Evolutionary conservation across 306 rosid genomes (phyloP), one percentile per base, ranked within the genome.

Genomic region (Quillaja saponaria): DNA sequence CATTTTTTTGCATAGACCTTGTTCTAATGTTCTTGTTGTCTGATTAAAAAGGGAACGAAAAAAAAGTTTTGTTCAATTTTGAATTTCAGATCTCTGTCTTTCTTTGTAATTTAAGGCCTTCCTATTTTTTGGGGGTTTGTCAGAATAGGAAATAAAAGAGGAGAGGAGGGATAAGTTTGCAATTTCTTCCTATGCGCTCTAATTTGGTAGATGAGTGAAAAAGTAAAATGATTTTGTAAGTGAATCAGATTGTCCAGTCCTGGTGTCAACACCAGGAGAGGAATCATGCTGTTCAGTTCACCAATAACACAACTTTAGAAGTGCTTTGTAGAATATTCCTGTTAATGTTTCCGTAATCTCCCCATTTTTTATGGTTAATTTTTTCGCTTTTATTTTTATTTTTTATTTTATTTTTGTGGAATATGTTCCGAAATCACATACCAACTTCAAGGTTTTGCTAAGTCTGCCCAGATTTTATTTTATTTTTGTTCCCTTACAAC

Each of bases 271-370:
- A 55, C 42, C 20, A 31, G 49, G 59, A 68, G 64, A 68, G 62
- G 72, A 51, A 63, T 71, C 68, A 39, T 69, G 64, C 38, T 66
- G 81, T 61, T 70, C 60, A 48, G 61, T 55, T 54, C 68, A 61
- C 50, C 46, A 53, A 60, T 68, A 58, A 34, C 57, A 38, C 28
- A 39, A 39, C 69, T 72, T 63, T 55, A n/a, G 34, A 59, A 76
- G 77, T 80, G 86, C 75, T 66, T 75, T 77, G 55, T 71, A 61
- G 86, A 86, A 80, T 80, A 81, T 71, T 77, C 74, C 67, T 69
- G 58, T 71, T 76, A 37, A 71, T 62, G 53, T 47, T 76, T 64
- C 63, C 64, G 54, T 64, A 39, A 14, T 71, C 74, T 68, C 55
- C 65, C 66, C 76, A 55, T 74, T 55, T 68, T 72, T 75, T 47